phyloP scores from a whole-genome alignment of 2,329 filamentous ascomycete species.

The Zymoseptoria brevis region DNA sequence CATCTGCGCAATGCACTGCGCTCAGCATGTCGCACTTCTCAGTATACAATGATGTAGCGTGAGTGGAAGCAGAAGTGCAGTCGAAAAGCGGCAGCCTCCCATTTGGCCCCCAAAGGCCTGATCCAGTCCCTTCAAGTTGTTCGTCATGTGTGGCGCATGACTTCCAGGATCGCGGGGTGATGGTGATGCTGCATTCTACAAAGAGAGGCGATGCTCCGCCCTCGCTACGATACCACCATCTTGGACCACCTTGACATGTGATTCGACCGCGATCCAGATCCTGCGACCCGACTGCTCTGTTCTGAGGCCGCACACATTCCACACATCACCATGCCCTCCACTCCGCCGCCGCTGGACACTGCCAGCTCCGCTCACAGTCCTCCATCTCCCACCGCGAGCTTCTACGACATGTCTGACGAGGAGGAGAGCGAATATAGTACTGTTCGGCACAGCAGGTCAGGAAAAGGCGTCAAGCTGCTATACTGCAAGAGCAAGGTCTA shows the following conservation, averaged over 20 bases:
- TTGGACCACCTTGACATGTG: not conserved
- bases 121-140: not conserved
- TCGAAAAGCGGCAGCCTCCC: not conserved
- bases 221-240: not conserved
- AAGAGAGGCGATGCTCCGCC: not conserved
- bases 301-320: not conserved
- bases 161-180: not conserved
- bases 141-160: not conserved
- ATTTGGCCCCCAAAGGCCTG: not conserved
- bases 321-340: constrained; percentile 11
- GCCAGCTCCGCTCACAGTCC: constrained; percentile 26
- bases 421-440: constrained; percentile 94
- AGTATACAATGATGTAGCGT: not conserved
- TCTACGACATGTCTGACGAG: constrained; percentile 94
- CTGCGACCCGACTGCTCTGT: not conserved
- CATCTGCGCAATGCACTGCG: not conserved
- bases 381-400: constrained; percentile 74
- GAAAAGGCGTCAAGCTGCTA: constrained; percentile 82
- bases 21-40: not conserved
- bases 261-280: not conserved
- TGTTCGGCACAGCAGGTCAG: constrained; percentile 68
- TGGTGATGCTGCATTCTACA: not conserved
- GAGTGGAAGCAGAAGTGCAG: not conserved
- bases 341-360: constrained; percentile 6
- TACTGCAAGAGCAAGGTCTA: constrained; percentile 99